Evolutionary conservation across 2,329 filamentous ascomycete species (phyloP).

Genomic region (Exophiala aquamarina): DNA sequence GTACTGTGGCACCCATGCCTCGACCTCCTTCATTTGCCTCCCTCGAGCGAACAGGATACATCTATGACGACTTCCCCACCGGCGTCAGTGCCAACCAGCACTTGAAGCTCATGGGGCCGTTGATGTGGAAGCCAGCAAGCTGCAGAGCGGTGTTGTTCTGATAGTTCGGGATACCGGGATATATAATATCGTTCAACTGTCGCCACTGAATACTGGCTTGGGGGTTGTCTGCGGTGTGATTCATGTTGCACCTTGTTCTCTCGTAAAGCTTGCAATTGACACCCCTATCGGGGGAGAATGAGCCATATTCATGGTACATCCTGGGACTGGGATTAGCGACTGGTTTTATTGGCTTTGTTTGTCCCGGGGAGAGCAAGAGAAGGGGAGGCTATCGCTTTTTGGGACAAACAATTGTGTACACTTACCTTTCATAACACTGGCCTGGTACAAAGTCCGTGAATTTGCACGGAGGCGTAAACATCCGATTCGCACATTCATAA

Average conservation of each 20-base stretch:
- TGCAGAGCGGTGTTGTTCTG: neutral
- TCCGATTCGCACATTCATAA: slow-evolving; percentile 15
- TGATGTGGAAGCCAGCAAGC: no score
- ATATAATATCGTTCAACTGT: slow-evolving; percentile 5
- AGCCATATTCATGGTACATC: slow-evolving; percentile 10
- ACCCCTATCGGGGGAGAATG: slow-evolving; percentile 21
- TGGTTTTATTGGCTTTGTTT: no score
- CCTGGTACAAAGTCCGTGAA: slow-evolving; percentile 11
- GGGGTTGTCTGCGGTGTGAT: slow-evolving; percentile 14
- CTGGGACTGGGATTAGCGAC: no score
- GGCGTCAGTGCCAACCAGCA: no score
- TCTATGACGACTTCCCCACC: no score
- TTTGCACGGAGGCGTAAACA: slow-evolving; percentile 14
- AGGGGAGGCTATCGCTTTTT: neutral
- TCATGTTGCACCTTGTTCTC: no score
- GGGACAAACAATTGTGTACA: no score
- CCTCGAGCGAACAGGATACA: no score
- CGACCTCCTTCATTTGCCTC: no score
- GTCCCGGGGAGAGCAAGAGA: no score
- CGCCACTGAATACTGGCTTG: neutral
- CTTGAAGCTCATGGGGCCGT: no score
- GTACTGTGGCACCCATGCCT: no score
- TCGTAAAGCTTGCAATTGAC: slow-evolving; percentile 19
- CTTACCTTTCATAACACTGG: slow-evolving; percentile 18
- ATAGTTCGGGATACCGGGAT: slow-evolving; percentile 14